Evolutionary conservation across 2,329 filamentous ascomycete genomes (phyloP), one percentile per base, ranked within the genome.

Genomic region (Metarhizium humberi): DNA sequence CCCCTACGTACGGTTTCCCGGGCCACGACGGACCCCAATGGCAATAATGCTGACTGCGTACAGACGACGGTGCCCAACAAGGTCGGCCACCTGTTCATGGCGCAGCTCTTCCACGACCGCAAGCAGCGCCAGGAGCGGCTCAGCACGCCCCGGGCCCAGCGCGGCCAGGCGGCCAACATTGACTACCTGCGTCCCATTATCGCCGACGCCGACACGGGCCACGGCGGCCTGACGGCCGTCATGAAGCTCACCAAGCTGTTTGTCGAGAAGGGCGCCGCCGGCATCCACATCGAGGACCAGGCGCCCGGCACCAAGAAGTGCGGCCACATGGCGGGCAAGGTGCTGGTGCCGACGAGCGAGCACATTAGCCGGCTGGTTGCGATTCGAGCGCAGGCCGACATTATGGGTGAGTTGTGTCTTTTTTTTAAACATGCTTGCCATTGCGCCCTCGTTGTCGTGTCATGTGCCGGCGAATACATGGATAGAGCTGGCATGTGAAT

Each of bases 171-270:
- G 52, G 77, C 87, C 58, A 94, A 95, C 71, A 78, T 91, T 66
- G 94, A 99, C 76, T 99, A 94, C 75, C 85, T 99, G 50, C 87
- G 94, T 20, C 94, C 94, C 58, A 96, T 99, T 71, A 84, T 99
- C 63, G 94, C 94, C 57, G 94, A 99, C 73, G 94, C 92, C 51
- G 94, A 99, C 70, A 99, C 94, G 46, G 94, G 94, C 60, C 94
- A 97, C 71, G 94, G 94, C 67, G 94, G 94, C 67, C 79, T 99
- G 59, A 97, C 94, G n/a, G 94, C 94, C 55, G 88, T 97, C 65
- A 97, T 99, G 94, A 99, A 97, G 81, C 84, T 99, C 64, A 97
- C 94, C 61, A 96, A 96, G 80, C 83, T 97, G 56, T 97, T 99
- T 72, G 76, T 97, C 61, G 94, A 99, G 78, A 91, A 92, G 73